Evolutionary conservation across 163 green algal species (phyloP).

Genomic region (Scenedesmus sp.): DNA sequence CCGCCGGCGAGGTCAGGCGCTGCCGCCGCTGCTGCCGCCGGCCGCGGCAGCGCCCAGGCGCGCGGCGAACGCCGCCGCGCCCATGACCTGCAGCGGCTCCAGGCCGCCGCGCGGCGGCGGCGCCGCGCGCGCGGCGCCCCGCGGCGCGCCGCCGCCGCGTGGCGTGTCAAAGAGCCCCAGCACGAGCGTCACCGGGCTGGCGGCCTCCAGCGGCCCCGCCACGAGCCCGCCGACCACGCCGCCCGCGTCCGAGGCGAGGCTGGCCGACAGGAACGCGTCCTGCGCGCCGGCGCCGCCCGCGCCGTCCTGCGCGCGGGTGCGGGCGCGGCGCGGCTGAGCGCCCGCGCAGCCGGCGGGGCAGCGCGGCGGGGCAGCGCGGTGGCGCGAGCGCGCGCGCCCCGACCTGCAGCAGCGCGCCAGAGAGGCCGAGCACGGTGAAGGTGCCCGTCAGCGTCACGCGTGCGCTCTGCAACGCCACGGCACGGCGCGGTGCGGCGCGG

Average conservation of each 20-base stretch:
- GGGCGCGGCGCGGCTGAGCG: neutral
- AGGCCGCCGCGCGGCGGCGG: no score
- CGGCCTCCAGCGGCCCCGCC: conserved; percentile 5
- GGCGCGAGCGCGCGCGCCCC: neutral
- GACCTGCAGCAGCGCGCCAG: conserved; percentile 15
- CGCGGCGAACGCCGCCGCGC: no score
- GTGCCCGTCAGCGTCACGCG: conserved; percentile 2
- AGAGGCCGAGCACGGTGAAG: conserved; percentile 26
- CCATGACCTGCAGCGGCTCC: no score
- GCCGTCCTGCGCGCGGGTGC: neutral
- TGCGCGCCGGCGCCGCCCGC: neutral
- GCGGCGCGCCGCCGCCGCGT: no score
- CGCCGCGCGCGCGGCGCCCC: no score
- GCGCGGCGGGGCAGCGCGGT: neutral
- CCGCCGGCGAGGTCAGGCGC: no score
- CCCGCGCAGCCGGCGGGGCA: neutral
- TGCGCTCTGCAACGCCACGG: no score
- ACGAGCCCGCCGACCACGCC: conserved; percentile 19
- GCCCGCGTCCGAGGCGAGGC: neutral
- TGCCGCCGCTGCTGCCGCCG: no score
- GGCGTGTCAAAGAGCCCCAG: conserved; percentile 10
- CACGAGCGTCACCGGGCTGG: conserved; percentile 11
- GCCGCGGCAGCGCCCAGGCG: no score
- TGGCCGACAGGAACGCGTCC: neutral
- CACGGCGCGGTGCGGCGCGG: no score